Base-by-base conservation (phyloP, 148 eudicot genomes). In the Camellia lanceoleosa region DNA sequence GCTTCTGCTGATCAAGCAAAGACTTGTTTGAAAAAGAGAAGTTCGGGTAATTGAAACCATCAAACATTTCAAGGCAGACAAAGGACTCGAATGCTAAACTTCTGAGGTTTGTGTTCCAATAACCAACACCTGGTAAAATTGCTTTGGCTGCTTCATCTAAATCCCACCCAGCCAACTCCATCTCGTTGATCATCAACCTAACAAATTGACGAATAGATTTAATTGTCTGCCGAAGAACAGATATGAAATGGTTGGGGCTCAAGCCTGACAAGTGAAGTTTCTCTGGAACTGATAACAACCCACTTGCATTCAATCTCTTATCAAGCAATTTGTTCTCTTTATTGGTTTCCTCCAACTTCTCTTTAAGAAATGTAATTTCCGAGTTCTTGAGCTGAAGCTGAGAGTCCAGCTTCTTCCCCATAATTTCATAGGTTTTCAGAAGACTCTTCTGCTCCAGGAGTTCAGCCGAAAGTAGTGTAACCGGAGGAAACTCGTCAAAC, bases 111-210 rank as follows among this genome's bases (percentile, higher is more conserved):
- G 71, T 75, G 64, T 85, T 87, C 91, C 86, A 84, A 79, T 85
- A 94, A 0, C 55, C 44, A 46, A 92, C 88, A 47, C 88, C 91
- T 2, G 99, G 98, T 70, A 89, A 86, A 56, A 96, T 94, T 55
- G 91, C 88, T 76, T 81, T 80, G 5, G 82, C 98, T 0, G 95
- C 95, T 46, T 84, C 87, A 66, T 87, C 92, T 7, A 96, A 51
- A 85, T 96, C 93, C 99, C 98, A 96, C 66, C 87, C 95, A 0
- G 94, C 87, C 43, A 89, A 84, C 65, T 84, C 91, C 98, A 96
- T 92, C 82, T 94, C 97, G 49, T 59, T 75, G 51, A 89, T 81
- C 82, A 94, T 77, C 72, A 92, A 74, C 79, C 82, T 80, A 16
- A 92, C 95, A 75, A 96, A 96, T 61, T 73, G 85, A 62, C 92